A percentile compares a stretch with the other conserved stretches of the same genome.
These are phyloP conservation scores for Coemansia sp. DNA, from an alignment of 192 early-diverging fungal species.

Conservation along the genomic window DNA sequence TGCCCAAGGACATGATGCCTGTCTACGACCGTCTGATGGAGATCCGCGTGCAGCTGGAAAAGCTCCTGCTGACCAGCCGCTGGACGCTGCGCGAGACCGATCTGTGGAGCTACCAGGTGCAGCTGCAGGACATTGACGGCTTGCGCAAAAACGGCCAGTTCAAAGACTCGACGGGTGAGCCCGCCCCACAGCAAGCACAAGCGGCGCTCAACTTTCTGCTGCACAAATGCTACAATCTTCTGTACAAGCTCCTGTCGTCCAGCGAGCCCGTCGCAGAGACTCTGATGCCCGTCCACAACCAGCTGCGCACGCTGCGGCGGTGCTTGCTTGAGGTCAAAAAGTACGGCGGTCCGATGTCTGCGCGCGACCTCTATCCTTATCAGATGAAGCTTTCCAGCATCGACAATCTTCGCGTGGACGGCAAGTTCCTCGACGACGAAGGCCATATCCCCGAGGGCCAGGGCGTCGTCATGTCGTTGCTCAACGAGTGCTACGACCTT, in stretches of 20 bases:
- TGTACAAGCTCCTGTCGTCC: slow-evolving; percentile 77
- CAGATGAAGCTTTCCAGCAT: slow-evolving; percentile 85
- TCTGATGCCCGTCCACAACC: slow-evolving; percentile 83
- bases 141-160: slow-evolving; percentile 84
- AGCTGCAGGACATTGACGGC: slow-evolving; percentile 80
- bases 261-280: slow-evolving; percentile 80
- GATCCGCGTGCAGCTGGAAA: slow-evolving; percentile 75
- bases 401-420: slow-evolving; percentile 78
- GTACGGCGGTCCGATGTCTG: slow-evolving; percentile 75
- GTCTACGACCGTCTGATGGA: slow-evolving; percentile 64
- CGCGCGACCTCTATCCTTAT: slow-evolving; percentile 79
- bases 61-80: slow-evolving; percentile 69
- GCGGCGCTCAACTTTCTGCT: slow-evolving; percentile 74
- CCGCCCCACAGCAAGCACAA: slow-evolving; percentile 67
- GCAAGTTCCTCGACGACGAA: slow-evolving; percentile 84
- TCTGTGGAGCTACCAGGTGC: slow-evolving; percentile 73
- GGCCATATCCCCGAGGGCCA: slow-evolving; percentile 83
- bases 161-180: slow-evolving; percentile 63
- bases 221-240: slow-evolving; percentile 80
- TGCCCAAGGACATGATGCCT: slow-evolving; percentile 61
- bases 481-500: slow-evolving; percentile 89
- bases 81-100: slow-evolving; percentile 82
- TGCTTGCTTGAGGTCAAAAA: slow-evolving; percentile 78
- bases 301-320: slow-evolving; percentile 76
- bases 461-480: slow-evolving; percentile 76